Base-by-base conservation (phyloP, 179 eudicot species). In the Silene noctiflora region DNA sequence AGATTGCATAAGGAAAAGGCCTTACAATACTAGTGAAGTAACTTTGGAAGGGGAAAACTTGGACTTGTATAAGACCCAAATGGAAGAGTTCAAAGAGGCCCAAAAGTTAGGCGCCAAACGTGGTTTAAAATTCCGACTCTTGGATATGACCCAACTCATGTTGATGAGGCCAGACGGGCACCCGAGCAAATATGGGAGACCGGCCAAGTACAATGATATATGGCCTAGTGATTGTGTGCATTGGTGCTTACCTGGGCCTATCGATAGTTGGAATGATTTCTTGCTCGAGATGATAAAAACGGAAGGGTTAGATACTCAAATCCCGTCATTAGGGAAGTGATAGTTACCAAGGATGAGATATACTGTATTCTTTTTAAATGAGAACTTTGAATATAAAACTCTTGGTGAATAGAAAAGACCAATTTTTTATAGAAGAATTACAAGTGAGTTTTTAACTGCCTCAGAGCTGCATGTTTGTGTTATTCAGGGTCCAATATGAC, bases 151-250 rank as follows among this genome's bases (percentile, higher is more conserved):
- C 13, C 82, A 75, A 17, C 74, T 88, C 0, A 81, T 84, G 84
- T 80, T 88, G 72, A 21, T 88, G 80, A 88, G 93, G 73, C 90
- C 90, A 0, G 96, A 91, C 42, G 96, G 96, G 46, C 96, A 91
- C 68, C 96, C 91, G 6, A 89, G 91, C 73, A 81, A 60, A 64
- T 89, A 84, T 29, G 92, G 92, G 3, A 88, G 88, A 55, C 80
- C 75, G 82, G 85, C 90, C 6, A 10, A 82, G 51, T 83, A 83
- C 31, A 84, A 90, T 74, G 89, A 80, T 61, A 76, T 85, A 9
- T 68, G 85, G 79, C 66, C 77, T 56, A 87, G 85, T 75, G 90
- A 89, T 55, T 88, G 89, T 81, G 88, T 88, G 24, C 91, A 88
- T 74, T 88, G 91, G 91, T 88, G 91, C 73, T 80, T 88, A 82